Conservation (phyloP, 2,329 filamentous ascomycete species). For the Ceratocystis alfenasii region DNA sequence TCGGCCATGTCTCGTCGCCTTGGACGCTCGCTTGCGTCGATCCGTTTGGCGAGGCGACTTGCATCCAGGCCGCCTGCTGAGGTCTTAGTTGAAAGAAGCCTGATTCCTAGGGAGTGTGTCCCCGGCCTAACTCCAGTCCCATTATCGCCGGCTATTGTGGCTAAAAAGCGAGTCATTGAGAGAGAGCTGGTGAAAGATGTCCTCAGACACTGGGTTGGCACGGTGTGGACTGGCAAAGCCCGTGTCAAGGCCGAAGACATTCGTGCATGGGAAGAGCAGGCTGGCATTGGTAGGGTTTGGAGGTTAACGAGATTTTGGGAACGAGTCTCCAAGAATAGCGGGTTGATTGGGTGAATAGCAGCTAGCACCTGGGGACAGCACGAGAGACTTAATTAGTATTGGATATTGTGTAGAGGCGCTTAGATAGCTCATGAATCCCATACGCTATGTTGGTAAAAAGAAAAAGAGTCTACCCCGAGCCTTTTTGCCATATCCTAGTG, state of each 20-base stretch:
- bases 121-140: conserved; percentile 33
- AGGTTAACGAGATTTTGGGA: conserved; percentile 56
- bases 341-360: neutral
- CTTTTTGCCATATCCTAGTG: too few relatives aligned
- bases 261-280: conserved; percentile 38
- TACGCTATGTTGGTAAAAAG: too few relatives aligned
- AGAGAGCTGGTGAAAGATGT: conserved; percentile 56
- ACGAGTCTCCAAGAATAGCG: conserved; percentile 31
- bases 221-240: conserved; percentile 44
- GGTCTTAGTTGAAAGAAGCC: conserved; percentile 49
- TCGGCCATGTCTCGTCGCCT: conserved; percentile 53
- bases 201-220: conserved; percentile 51
- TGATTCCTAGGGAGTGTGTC: conserved; percentile 54
- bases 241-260: conserved; percentile 38
- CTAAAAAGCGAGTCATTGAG: conserved; percentile 50
- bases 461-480: too few relatives aligned
- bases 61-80: conserved; percentile 47
- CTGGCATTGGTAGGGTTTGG: conserved; percentile 47
- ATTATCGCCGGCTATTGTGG: conserved; percentile 51
- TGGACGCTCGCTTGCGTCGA: conserved; percentile 51
- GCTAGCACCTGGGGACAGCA: neutral
- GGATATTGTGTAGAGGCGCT: neutral
- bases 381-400: too few relatives aligned
- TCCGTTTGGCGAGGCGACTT: conserved; percentile 51
- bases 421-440: too few relatives aligned